Conservation (phyloP, 805 yeast genomes). For the Teunomyces barrocoloradensis region DNA sequence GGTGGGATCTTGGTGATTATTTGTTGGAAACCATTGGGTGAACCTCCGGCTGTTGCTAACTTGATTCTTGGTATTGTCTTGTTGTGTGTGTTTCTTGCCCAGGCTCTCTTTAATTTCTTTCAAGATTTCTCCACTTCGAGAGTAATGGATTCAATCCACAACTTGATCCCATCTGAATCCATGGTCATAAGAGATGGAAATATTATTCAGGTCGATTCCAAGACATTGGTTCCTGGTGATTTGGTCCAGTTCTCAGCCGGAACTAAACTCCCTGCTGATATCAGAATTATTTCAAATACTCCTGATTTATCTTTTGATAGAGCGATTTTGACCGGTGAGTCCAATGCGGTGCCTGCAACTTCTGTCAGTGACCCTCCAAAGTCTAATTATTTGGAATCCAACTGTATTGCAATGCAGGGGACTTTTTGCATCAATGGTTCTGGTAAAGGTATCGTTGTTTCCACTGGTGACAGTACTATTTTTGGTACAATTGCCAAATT, state of each 20-base stretch:
- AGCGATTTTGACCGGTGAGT: slow-evolving; percentile 50
- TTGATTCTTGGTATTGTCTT: slow-evolving; percentile 42
- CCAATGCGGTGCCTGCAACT: slow-evolving; percentile 37
- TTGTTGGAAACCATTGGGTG: slow-evolving; percentile 48
- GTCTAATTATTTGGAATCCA: slow-evolving; percentile 42
- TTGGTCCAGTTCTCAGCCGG: slow-evolving; percentile 36
- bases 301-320: slow-evolving; percentile 44
- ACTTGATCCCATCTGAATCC: slow-evolving; percentile 40
- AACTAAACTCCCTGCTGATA: slow-evolving; percentile 46
- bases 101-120: slow-evolving; percentile 43
- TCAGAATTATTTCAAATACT: slow-evolving; percentile 37
- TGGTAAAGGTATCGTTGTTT: slow-evolving; percentile 43
- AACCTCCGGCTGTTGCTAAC: slow-evolving; percentile 46
- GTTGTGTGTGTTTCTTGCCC: slow-evolving; percentile 38
- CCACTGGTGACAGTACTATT: slow-evolving; percentile 44
- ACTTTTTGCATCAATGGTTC: slow-evolving; percentile 43
- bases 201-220: slow-evolving; percentile 24
- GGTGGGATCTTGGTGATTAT: slow-evolving; percentile 44
- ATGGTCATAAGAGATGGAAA: slow-evolving; percentile 36
- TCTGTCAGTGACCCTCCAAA: slow-evolving; percentile 21
- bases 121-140: slow-evolving; percentile 48
- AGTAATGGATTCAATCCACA: slow-evolving; percentile 47
- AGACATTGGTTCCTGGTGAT: slow-evolving; percentile 46
- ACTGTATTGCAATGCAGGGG: slow-evolving; percentile 47
- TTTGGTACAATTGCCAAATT: slow-evolving; percentile 47